Evolutionary conservation across 2,329 filamentous ascomycete genomes (phyloP), one percentile per base, ranked within the genome.

Genomic region (Knoxdaviesia proteae): DNA sequence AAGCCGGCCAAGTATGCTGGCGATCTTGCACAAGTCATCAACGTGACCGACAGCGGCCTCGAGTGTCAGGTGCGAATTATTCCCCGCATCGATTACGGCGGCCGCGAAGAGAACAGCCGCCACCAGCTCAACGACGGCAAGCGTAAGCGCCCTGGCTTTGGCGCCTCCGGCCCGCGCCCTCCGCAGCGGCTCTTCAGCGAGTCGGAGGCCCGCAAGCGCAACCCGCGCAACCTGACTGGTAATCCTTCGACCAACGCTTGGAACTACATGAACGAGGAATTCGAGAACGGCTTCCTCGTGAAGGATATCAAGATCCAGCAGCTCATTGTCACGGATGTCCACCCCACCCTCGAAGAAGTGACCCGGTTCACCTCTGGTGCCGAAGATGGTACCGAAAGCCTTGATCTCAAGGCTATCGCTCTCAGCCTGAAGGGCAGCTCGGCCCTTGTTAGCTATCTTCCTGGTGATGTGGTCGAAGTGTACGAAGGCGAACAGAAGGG

Each of bases 401-500:
- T 98, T 34, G 90, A 98, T 61, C 70, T 98, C 38, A 81, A 87
- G 52, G 86, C 88, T 1, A 68, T 98, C 42, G 86, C 88, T 6
- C 82, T 86, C 40, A 94, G 84, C 49, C 66, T 96, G 43, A 94
- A 93, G 56, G 82, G 84, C 46, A 81, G 77, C 50, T 82, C 81
- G 46, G 75, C 77, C 6, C 80, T 81, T 47, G 80, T 87, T 34
- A 80, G 81, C 4, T 98, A 94, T 53, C 71, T 93, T 5, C 83
- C 87, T 3, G 92, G 92, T 34, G 90, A 98, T 56, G 77, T 87
- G n/a, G 87, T 98, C 29, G 88, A 96, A 59, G 84, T 98, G 38
- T 96, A 87, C 58, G 77, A 87, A 45, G 90, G 90, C 49, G 90
- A 98, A 61, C 90, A 98, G 56, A 84, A 81, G 54, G 90, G 90